Conservation (phyloP, 2,329 filamentous ascomycete genomes). For the Chalara sp. region DNA sequence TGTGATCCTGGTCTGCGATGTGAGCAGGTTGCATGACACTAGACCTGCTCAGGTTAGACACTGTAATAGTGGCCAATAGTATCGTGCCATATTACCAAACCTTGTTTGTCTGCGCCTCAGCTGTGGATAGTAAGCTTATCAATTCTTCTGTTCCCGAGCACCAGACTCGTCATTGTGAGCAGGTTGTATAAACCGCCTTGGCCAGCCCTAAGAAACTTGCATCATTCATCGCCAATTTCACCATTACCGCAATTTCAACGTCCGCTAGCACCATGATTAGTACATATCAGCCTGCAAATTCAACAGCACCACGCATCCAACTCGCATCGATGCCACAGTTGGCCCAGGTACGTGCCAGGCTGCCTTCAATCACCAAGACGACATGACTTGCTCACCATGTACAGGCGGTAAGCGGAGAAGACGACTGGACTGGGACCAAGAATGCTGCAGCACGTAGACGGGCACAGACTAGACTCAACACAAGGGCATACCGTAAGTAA, state of each 20-base stretch:
- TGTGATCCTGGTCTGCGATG: constrained; percentile 11
- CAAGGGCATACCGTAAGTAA: constrained; percentile 37
- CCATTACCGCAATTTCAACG: no score
- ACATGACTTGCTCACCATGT: constrained; percentile 22
- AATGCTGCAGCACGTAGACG: constrained; percentile 35
- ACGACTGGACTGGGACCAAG: constrained; percentile 40
- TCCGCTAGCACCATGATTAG: no score
- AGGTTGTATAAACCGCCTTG: constrained; percentile 6
- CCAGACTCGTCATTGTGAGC: constrained; percentile 11
- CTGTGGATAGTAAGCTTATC: no score
- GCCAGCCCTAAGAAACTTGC: no score
- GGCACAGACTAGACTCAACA: constrained; percentile 39
- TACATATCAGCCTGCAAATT: no score
- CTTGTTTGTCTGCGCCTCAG: background rate
- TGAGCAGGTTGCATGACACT: constrained; percentile 31
- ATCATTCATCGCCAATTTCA: no score
- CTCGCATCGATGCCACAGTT: constrained; percentile 31
- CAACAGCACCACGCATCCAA: constrained; percentile 20
- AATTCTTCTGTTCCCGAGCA: background rate
- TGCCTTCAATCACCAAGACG: constrained; percentile 7
- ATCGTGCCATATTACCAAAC: constrained; percentile 4
- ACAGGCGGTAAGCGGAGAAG: constrained; percentile 32
- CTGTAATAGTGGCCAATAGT: constrained; percentile 4
- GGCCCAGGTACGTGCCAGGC: constrained; percentile 28
- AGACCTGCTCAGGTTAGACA: no score